Evolutionary conservation across 345 rosid genomes (phyloP), one percentile per base, ranked within the genome.

Genomic region (Nasturtium officinale): DNA sequence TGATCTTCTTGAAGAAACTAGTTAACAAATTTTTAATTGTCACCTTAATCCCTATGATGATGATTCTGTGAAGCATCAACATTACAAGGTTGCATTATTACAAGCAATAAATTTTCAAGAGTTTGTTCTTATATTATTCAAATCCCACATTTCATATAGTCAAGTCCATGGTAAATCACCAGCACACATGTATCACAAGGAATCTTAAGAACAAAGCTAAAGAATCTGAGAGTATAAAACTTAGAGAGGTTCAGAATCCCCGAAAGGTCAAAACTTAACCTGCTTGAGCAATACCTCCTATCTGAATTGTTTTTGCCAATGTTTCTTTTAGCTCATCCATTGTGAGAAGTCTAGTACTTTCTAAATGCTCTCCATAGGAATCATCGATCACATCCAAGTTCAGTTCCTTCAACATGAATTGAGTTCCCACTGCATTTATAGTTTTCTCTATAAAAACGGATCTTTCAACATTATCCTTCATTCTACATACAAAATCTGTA

Each of bases 401-500:
- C 17, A 77, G 16, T 65, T 72, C 62, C 54, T 58, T 71, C 18
- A 77, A 38, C 10, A 3, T 1, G 42, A 71, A 77, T 21, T 59
- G 61, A 8, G 81, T 61, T 83, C 75, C 83, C 48, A 85, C 75
- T 3, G 86, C 83, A 30, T 83, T 61, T 26, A 81, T 70, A 9
- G 90, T 88, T 65, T 76, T 83, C 73, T 86, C 81, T 3, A 89
- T 59, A 82, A 92, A 92, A 21, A 47, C 73, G 25, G 83, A 54
- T 81, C 96, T 87, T 29, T 88, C 79, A 28, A 89, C 33, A 82
- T 78, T 83, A 38, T 86, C 90, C 81, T 85, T 86, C 92, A 91
- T 72, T 35, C 69, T 59, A 72, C 94, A 89, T 5, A 87, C 71
- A 33, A 89, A 91, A 29, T 91, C 88, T 32, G 71, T 61, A 71